phyloP scores from a whole-genome alignment of 371 early-diverging fungal species.

The Haplosporangium sp. region DNA sequence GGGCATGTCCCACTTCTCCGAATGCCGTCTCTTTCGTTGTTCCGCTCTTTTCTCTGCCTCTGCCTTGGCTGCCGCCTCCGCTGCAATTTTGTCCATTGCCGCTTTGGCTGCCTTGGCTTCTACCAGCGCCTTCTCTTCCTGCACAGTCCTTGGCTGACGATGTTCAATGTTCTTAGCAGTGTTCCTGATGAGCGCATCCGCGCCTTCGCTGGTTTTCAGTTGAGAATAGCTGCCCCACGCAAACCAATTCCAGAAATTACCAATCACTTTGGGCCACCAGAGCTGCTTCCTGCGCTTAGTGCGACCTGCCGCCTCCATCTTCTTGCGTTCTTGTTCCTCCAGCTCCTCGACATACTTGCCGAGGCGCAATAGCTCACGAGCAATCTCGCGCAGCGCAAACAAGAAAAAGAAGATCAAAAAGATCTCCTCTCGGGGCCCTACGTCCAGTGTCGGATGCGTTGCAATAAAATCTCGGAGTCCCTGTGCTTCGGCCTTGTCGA shows the following conservation, averaged over 20 bases:
- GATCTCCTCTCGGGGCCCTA: slow-evolving; percentile 68
- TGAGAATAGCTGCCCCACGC: slow-evolving; percentile 60
- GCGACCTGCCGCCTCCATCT: slow-evolving; percentile 23
- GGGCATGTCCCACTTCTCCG: slow-evolving; percentile 21
- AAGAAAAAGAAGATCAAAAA: slow-evolving; percentile 74
- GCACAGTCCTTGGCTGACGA: slow-evolving; percentile 27
- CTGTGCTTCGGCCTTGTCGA: slow-evolving; percentile 46
- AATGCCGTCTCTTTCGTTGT: slow-evolving; percentile 28
- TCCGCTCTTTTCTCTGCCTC: slow-evolving; percentile 55
- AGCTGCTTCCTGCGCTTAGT: slow-evolving; percentile 57
- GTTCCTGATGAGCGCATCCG: slow-evolving; percentile 25
- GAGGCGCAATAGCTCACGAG: slow-evolving; percentile 64
- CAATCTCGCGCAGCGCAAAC: slow-evolving; percentile 69
- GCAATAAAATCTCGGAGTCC: slow-evolving; percentile 47
- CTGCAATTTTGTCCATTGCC: slow-evolving; percentile 35
- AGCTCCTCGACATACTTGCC: slow-evolving; percentile 57
- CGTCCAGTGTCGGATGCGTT: slow-evolving; percentile 57
- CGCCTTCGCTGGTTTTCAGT: slow-evolving; percentile 43
- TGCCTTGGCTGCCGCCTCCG: slow-evolving; percentile 38
- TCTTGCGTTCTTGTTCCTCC: slow-evolving; percentile 33
- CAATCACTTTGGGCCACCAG: slow-evolving; percentile 64
- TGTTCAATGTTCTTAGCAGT: slow-evolving; percentile 46
- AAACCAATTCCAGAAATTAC: slow-evolving; percentile 64
- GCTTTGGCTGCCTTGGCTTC: slow-evolving; percentile 48
- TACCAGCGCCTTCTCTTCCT: slow-evolving; percentile 40